Conservation (phyloP, 2,329 filamentous ascomycete genomes). For the Exophiala calicioides region DNA sequence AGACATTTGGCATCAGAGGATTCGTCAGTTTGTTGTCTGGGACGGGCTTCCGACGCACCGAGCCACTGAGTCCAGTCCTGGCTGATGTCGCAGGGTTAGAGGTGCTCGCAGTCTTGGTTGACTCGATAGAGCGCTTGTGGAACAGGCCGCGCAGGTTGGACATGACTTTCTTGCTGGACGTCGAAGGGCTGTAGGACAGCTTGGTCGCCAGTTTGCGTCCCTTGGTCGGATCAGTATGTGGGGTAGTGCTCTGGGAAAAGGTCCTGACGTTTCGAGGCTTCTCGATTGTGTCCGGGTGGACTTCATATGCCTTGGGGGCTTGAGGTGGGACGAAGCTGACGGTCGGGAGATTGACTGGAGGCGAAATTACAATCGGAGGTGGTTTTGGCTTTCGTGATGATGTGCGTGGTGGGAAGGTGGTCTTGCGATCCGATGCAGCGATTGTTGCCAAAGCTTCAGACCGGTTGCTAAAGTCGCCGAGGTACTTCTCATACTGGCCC, state of each 20-base stretch:
- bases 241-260: conserved; percentile 22
- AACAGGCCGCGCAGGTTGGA: conserved; percentile 33
- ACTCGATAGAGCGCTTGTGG: conserved; percentile 31
- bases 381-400: conserved; percentile 27
- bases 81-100: neutral
- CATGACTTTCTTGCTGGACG: conserved; percentile 30
- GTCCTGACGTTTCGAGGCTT: conserved; percentile 22
- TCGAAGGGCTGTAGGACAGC: conserved; percentile 23
- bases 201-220: conserved; percentile 14
- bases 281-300: conserved; percentile 6
- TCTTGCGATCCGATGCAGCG: neutral
- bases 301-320: conserved; percentile 12
- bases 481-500: conserved; percentile 15
- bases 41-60: conserved; percentile 18
- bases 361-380: conserved; percentile 23
- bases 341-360: conserved; percentile 8
- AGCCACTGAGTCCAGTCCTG: neutral
- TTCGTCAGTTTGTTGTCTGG: conserved; percentile 10
- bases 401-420: conserved; percentile 20
- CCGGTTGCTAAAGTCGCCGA: conserved; percentile 7
- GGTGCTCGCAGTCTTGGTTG: neutral
- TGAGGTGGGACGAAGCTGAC: conserved; percentile 1
- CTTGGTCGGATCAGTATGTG: conserved; percentile 12
- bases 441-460: neutral
- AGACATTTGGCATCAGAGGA: conserved; percentile 5